phyloP scores from a whole-genome alignment of 495 filamentous ascomycete species.

The Tuber umbilicatum region DNA sequence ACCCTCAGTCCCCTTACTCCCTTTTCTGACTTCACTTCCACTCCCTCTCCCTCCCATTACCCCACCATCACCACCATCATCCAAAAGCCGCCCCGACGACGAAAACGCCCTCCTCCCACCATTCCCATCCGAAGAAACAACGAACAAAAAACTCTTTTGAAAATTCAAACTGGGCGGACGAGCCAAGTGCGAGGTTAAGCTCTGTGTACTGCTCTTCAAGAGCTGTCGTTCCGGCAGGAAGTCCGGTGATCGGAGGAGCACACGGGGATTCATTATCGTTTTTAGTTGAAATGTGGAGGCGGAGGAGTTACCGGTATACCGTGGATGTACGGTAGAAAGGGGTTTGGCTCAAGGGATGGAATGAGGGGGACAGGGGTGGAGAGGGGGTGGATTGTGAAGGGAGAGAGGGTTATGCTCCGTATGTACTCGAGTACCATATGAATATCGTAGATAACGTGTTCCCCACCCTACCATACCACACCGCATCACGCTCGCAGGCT shows the following conservation, averaged over 20 bases:
- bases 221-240: conserved; percentile 18
- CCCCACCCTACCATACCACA: not conserved
- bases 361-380: not conserved
- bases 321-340: not conserved
- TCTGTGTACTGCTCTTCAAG: conserved; percentile 9
- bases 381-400: conserved; percentile 1
- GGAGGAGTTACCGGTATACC: not conserved
- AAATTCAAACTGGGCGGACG: conserved; percentile 23
- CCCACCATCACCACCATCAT: conserved; percentile 1
- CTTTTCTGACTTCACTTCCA: not conserved
- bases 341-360: not conserved
- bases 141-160: conserved; percentile 34
- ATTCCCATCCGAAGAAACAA: not conserved
- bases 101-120: conserved; percentile 8
- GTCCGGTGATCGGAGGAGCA: conserved; percentile 31
- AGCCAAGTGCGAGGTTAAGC: not conserved
- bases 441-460: not conserved
- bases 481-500: not conserved
- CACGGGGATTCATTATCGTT: conserved; percentile 25
- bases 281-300: not conserved
- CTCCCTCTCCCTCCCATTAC: not conserved
- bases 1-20: conserved; percentile 12
- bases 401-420: not conserved
- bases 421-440: not conserved
- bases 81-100: conserved; percentile 15